These are phyloP conservation scores for Mycena venus DNA, from an alignment of 768 basidiomycete genomes.

Conservation along the genomic window DNA sequence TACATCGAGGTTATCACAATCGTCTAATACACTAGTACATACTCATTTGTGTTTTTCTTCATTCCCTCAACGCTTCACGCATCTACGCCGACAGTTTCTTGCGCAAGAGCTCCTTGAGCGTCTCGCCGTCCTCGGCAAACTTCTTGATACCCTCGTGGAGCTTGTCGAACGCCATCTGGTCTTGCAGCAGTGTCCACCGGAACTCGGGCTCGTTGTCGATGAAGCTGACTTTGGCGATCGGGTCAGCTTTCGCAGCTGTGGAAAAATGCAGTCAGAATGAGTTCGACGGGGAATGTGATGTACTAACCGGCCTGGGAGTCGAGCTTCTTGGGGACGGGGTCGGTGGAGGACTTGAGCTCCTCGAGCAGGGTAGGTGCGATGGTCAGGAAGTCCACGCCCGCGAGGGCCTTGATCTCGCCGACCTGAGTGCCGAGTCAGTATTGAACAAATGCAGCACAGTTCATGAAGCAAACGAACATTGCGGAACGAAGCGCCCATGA, in stretches of 20 bases:
- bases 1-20: neutral
- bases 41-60: neutral
- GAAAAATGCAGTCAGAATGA: conserved; percentile 8
- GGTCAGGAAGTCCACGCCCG: conserved; percentile 98
- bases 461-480: conserved; percentile 71
- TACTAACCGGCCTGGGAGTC: conserved; percentile 71
- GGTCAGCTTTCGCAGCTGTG: conserved; percentile 66
- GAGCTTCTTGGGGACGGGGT: conserved; percentile 87
- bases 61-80: no score
- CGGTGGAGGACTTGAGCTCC: conserved; percentile 88
- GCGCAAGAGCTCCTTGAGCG: conserved; percentile 87
- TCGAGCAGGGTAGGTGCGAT: conserved; percentile 93
- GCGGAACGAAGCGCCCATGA: conserved; percentile 99
- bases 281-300: conserved; percentile 16
- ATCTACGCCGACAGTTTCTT: conserved; percentile 71
- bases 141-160: conserved; percentile 98
- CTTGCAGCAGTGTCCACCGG: conserved; percentile 93
- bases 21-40: conserved; percentile 26
- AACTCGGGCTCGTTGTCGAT: conserved; percentile 96
- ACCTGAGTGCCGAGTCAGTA: conserved; percentile 55
- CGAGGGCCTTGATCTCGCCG: conserved; percentile 94
- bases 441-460: conserved; percentile 14
- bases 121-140: conserved; percentile 95
- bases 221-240: conserved; percentile 85
- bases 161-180: conserved; percentile 99